These are phyloP conservation scores for Tulasnella sp. DNA, from an alignment of 768 basidiomycete species.

Conservation along the genomic window DNA sequence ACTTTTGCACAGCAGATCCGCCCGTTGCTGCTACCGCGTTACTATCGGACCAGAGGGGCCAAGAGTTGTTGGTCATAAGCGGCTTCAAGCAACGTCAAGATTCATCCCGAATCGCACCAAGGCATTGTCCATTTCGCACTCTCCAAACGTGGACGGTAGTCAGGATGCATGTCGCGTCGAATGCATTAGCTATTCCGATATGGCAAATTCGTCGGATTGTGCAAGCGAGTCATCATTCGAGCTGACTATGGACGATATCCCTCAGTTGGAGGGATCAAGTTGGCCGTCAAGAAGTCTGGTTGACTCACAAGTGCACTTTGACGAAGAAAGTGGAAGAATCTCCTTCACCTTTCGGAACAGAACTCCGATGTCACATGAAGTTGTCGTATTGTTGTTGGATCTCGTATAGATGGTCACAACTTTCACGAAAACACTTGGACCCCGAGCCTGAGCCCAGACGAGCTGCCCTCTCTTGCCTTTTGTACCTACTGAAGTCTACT, in stretches of 20 bases:
- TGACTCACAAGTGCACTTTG: neutral
- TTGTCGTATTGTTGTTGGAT: neutral
- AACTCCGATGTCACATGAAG: neutral
- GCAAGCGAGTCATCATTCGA: neutral
- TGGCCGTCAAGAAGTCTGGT: neutral
- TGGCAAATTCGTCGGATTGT: neutral
- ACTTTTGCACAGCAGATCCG: neutral
- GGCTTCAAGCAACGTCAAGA: neutral
- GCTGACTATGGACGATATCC: neutral
- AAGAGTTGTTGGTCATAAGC: neutral
- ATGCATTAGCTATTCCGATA: neutral
- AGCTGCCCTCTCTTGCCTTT: no score
- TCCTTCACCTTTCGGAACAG: neutral
- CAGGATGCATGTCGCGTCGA: neutral
- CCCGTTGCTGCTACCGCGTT: neutral
- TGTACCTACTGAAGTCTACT: no score
- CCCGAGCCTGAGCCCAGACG: neutral
- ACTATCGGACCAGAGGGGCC: neutral
- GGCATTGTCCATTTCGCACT: neutral
- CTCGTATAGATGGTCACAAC: neutral
- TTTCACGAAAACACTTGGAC: neutral
- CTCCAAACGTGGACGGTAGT: no score
- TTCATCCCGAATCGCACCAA: neutral
- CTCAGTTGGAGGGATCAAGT: neutral
- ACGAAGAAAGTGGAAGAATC: neutral